A percentile compares a stretch with the other conserved stretches of the same genome.
phyloP scores from a whole-genome alignment of 352 stramenopile genomes.

The Globisporangium megalacanthum region DNA sequence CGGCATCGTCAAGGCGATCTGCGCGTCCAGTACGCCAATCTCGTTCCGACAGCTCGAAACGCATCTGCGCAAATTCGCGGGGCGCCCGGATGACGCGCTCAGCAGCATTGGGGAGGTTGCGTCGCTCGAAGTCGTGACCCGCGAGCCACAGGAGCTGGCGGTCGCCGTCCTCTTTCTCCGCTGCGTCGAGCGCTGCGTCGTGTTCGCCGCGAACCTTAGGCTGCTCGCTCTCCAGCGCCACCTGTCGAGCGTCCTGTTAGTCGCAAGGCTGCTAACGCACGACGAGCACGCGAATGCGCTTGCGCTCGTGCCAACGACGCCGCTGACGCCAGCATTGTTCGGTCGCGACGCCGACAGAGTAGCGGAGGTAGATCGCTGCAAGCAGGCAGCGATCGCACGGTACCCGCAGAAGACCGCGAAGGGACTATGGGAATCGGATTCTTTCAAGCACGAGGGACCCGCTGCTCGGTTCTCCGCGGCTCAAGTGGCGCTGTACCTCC shows the following conservation, averaged over 20 bases:
- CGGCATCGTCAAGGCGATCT: conserved; percentile 42
- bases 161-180: conserved; percentile 35
- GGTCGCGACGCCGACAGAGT: not conserved
- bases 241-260: conserved; percentile 31
- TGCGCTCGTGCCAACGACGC: conserved; percentile 18
- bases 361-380: conserved; percentile 15
- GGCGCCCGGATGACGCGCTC: conserved; percentile 62
- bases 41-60: conserved; percentile 71
- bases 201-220: conserved; percentile 51
- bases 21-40: conserved; percentile 48
- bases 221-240: conserved; percentile 44
- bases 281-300: not conserved
- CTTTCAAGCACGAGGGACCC: conserved; percentile 6
- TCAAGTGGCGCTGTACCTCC: conserved; percentile 64
- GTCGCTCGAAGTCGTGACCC: conserved; percentile 38
- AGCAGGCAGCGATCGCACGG: conserved; percentile 23
- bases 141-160: conserved; percentile 35
- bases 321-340: not conserved
- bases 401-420: conserved; percentile 34
- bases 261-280: conserved; percentile 4
- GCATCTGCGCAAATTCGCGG: conserved; percentile 63
- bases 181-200: conserved; percentile 48
- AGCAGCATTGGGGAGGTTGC: conserved; percentile 48
- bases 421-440: conserved; percentile 59
- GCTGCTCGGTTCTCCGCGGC: conserved; percentile 33